Percentiles rank a stretch among this genome's conserved stretches.
phyloP scores from a whole-genome alignment of 306 rosid species.

The Pachyrhizus erosus region DNA sequence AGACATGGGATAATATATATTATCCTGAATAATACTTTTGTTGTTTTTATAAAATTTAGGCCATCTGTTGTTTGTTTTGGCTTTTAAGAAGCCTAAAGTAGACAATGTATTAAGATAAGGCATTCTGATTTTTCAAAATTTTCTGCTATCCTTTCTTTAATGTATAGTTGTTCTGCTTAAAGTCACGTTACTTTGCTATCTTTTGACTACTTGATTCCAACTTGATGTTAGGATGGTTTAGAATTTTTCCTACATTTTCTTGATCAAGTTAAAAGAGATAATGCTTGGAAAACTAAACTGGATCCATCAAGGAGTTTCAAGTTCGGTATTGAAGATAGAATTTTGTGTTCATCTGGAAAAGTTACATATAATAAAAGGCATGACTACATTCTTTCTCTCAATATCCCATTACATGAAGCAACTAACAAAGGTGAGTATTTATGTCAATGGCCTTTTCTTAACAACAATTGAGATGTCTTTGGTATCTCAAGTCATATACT shows the following conservation, averaged over 20 bases:
- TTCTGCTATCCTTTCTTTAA: background rate
- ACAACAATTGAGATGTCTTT: background rate
- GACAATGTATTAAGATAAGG: background rate
- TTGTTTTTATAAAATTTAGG: background rate
- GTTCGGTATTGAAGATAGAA: constrained; percentile 96
- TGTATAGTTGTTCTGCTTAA: constrained; percentile 7
- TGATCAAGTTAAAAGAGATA: constrained; percentile 88
- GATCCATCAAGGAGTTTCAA: constrained; percentile 91
- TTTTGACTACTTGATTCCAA: constrained; percentile 35
- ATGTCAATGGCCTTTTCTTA: constrained; percentile 19
- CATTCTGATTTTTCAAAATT: constrained; percentile 1
- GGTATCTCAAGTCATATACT: constrained; percentile 37
- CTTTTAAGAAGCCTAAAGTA: background rate
- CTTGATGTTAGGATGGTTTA: constrained; percentile 82
- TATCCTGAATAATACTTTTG: no score
- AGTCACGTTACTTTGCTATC: constrained; percentile 25
- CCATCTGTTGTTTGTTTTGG: background rate
- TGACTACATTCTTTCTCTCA: constrained; percentile 90
- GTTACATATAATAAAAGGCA: constrained; percentile 87
- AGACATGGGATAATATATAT: no score
- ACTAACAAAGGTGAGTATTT: constrained; percentile 74
- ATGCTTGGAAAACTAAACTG: constrained; percentile 64
- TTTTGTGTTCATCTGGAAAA: constrained; percentile 93
- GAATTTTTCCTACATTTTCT: constrained; percentile 96
- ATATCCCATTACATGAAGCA: constrained; percentile 87